These are phyloP conservation scores for Hordeum pubiflorum DNA, from an alignment of 202 grass and related monocot genomes.

Conservation along the genomic window DNA sequence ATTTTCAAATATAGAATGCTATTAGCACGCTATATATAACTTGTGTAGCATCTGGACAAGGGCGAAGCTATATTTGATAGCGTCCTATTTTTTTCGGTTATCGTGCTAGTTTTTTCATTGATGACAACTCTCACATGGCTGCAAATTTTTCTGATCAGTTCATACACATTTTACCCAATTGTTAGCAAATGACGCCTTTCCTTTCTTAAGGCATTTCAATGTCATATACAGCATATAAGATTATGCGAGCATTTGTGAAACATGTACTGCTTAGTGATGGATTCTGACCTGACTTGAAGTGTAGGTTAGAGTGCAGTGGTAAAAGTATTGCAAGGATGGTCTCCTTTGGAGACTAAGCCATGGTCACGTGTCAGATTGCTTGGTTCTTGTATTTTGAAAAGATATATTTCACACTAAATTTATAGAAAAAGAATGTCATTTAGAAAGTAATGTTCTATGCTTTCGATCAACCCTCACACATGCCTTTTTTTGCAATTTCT, in stretches of 20 bases:
- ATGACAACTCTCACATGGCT: background rate
- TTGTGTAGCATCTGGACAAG: no score
- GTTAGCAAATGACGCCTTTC: background rate
- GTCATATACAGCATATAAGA: background rate
- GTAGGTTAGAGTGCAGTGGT: background rate
- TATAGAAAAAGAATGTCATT: background rate
- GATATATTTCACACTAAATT: background rate
- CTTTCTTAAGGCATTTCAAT: background rate
- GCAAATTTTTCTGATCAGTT: background rate
- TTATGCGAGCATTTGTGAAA: background rate
- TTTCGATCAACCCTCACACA: background rate
- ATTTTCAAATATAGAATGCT: no score
- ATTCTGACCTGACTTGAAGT: background rate
- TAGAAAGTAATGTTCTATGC: background rate
- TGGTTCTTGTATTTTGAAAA: conserved; percentile 13
- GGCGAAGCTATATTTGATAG: no score
- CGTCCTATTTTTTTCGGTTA: no score
- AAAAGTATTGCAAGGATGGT: conserved; percentile 1
- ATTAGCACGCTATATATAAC: no score
- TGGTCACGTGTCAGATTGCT: background rate
- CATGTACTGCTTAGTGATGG: background rate
- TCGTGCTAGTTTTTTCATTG: no score
- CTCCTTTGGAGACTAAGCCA: background rate
- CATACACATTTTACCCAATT: background rate
- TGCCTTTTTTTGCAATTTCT: background rate